Conservation (phyloP, 495 filamentous ascomycete species). For the Xylaria venustula region DNA sequence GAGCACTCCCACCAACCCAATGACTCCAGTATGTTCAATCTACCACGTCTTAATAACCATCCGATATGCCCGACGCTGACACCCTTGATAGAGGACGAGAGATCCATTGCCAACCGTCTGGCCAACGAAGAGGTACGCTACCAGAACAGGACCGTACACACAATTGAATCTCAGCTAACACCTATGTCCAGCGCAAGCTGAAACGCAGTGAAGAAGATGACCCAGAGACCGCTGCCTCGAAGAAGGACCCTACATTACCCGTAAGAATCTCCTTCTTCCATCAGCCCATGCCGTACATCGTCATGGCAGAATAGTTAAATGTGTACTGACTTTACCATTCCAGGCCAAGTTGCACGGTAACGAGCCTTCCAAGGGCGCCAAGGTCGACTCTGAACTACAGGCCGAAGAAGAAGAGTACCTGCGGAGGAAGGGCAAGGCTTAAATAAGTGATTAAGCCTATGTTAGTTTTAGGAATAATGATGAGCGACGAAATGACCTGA, state of each 20-base stretch:
- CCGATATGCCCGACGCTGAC: conserved; percentile 2
- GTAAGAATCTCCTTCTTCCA: conserved; percentile 42
- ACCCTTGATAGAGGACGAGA: conserved; percentile 62
- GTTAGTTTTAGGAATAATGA: too few species aligned
- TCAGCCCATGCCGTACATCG: neutral
- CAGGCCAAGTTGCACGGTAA: conserved; percentile 66
- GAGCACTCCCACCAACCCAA: conserved; percentile 62
- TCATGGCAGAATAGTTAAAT: neutral
- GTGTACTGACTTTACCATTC: neutral
- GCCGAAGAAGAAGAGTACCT: conserved; percentile 63
- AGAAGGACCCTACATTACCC: conserved; percentile 67
- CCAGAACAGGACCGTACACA: neutral
- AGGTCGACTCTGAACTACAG: conserved; percentile 63
- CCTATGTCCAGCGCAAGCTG: conserved; percentile 32
- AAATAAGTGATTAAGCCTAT: conserved; percentile 5
- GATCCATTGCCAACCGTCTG: conserved; percentile 76
- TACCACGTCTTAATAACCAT: neutral
- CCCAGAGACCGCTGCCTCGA: conserved; percentile 54
- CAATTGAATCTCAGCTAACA: conserved; percentile 13
- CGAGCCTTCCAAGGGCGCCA: conserved; percentile 62
- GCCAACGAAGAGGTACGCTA: conserved; percentile 53
- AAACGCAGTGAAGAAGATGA: conserved; percentile 40
- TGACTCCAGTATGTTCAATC: conserved; percentile 62
- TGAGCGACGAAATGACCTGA: neutral
- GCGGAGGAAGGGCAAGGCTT: conserved; percentile 50